Evolutionary conservation across 2,329 filamentous ascomycete species (phyloP).

Genomic region (Cercospora sojina): DNA sequence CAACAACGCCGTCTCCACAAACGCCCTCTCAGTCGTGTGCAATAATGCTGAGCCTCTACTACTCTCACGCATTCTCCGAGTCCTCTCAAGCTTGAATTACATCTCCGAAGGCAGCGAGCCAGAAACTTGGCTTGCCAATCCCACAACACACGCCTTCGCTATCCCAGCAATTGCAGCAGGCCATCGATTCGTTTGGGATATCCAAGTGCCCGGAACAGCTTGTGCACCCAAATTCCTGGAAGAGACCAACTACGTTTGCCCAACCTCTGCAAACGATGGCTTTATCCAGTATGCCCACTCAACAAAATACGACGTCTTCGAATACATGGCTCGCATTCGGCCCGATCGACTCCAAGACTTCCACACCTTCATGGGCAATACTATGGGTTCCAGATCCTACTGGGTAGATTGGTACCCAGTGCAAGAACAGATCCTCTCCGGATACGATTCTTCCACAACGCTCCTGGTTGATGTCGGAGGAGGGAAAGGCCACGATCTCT

Average conservation of each 20-base stretch:
- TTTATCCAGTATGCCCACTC: background rate
- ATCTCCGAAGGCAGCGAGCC: background rate
- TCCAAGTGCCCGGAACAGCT: background rate
- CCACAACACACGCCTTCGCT: background rate
- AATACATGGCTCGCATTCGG: conserved; percentile 9
- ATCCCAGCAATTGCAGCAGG: background rate
- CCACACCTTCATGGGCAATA: conserved; percentile 13
- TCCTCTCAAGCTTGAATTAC: background rate
- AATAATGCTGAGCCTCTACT: background rate
- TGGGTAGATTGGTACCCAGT: conserved; percentile 6
- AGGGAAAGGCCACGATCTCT: background rate
- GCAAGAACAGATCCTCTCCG: background rate
- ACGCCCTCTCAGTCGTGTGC: background rate
- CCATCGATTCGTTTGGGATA: background rate
- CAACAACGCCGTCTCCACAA: background rate
- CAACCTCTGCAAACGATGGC: background rate
- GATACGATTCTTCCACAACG: background rate
- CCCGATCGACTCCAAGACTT: conserved; percentile 9
- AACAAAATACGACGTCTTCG: conserved; percentile 10
- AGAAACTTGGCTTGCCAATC: background rate
- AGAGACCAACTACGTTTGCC: background rate
- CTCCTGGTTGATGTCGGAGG: background rate
- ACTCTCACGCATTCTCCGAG: background rate
- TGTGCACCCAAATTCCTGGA: background rate
- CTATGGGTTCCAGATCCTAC: conserved; percentile 5